Percentiles rank a stretch among this genome's conserved stretches.
These are phyloP conservation scores for Pseudogymnoascus sp. DNA, from an alignment of 2,329 filamentous ascomycete species.

Conservation along the genomic window DNA sequence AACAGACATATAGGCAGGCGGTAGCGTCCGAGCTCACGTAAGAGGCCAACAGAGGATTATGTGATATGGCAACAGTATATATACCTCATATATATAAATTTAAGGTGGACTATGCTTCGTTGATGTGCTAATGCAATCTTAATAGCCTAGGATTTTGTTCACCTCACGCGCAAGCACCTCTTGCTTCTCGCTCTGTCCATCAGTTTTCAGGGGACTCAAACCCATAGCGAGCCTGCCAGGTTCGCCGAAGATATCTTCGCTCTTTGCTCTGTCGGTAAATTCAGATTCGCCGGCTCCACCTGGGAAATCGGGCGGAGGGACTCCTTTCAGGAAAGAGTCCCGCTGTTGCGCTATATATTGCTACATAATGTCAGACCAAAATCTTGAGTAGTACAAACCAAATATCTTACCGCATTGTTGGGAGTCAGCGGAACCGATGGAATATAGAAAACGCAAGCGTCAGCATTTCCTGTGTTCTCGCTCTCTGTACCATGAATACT, in stretches of 20 bases:
- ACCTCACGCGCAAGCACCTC: too few species aligned
- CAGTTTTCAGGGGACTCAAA: neutral
- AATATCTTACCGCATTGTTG: slow-evolving; percentile 46
- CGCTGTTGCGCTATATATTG: slow-evolving; percentile 66
- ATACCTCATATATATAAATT: too few species aligned
- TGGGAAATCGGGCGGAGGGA: slow-evolving; percentile 61
- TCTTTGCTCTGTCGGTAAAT: slow-evolving; percentile 38
- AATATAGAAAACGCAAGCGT: slow-evolving; percentile 83
- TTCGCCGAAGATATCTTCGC: neutral
- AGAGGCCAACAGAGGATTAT: too few species aligned
- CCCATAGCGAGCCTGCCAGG: neutral
- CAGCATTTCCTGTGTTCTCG: slow-evolving; percentile 58
- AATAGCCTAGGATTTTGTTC: too few species aligned
- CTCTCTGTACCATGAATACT: slow-evolving; percentile 67
- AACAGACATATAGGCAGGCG: too few species aligned
- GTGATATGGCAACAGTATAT: too few species aligned
- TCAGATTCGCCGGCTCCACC: slow-evolving; percentile 59
- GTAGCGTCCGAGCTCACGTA: too few species aligned
- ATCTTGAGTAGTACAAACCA: slow-evolving; percentile 71
- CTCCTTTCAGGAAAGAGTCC: slow-evolving; percentile 60
- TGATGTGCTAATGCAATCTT: too few species aligned
- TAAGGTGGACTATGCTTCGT: too few species aligned
- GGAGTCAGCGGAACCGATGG: slow-evolving; percentile 76
- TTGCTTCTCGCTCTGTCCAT: too few species aligned
- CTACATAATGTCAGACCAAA: slow-evolving; percentile 59